Conservation (phyloP, 192 early-diverging fungal species). For the Cetraspora pellucida region DNA sequence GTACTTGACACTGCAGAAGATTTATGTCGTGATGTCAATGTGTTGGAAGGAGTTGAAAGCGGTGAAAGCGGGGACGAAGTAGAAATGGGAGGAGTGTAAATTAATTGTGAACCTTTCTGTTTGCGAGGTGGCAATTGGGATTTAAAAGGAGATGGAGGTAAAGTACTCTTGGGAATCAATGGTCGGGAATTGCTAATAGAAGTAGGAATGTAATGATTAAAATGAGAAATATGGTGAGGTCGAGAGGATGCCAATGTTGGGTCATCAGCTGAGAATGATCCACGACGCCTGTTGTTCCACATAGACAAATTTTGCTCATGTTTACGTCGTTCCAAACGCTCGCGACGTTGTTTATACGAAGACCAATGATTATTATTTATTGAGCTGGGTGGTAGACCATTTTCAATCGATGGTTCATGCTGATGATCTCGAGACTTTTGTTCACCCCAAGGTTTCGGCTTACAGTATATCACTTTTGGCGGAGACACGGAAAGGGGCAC, state of each 20-base stretch:
- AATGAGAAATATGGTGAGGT: background rate
- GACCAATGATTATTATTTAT: constrained; percentile 30
- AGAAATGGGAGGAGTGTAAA: background rate
- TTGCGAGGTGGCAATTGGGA: background rate
- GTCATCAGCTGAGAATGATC: background rate
- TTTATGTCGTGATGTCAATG: background rate
- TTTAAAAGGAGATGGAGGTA: background rate
- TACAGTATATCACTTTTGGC: constrained; percentile 30
- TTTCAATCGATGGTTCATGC: background rate
- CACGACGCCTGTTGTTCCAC: constrained; percentile 15
- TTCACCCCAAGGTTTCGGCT: constrained; percentile 31
- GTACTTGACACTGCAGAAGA: background rate
- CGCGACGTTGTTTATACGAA: constrained; percentile 34
- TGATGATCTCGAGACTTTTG: constrained; percentile 12
- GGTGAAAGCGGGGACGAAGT: background rate
- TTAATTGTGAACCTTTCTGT: background rate
- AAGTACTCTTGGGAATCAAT: background rate
- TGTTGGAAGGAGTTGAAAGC: background rate
- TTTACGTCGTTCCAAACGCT: constrained; percentile 34
- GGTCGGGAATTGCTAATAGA: background rate
- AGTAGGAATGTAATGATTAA: background rate
- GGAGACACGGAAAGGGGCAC: constrained; percentile 5
- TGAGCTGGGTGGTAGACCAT: background rate
- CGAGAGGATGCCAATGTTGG: background rate
- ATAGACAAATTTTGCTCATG: background rate